Conservation (phyloP, 106 monocot genomes). For the Acorus gramineus region DNA sequence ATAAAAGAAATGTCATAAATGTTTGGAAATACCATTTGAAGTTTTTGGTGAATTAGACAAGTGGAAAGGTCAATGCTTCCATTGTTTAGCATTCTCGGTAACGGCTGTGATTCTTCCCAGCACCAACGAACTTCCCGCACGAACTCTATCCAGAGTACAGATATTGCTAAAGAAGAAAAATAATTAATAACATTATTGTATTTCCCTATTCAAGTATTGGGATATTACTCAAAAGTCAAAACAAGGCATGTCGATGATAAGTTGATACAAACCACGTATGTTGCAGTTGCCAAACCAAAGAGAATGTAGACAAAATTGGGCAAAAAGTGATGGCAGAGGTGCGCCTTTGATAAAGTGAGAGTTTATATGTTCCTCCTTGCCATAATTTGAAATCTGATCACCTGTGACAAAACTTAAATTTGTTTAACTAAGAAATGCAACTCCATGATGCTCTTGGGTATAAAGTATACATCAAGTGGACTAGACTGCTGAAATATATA, state of each 20-base stretch:
- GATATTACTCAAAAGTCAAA: too few relatives aligned
- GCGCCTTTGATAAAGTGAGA: slow-evolving; percentile 75
- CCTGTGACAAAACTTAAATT: slow-evolving; percentile 13
- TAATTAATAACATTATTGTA: too few relatives aligned
- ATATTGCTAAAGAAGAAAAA: slow-evolving; percentile 49
- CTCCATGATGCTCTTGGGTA: too few relatives aligned
- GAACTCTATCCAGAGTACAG: slow-evolving; percentile 92
- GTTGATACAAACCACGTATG: slow-evolving; percentile 50
- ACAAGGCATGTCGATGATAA: too few relatives aligned
- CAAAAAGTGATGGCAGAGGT: slow-evolving; percentile 79
- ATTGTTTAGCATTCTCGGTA: slow-evolving; percentile 58
- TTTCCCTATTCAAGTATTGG: too few relatives aligned
- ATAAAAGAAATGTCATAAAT: neutral
- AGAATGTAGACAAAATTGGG: slow-evolving; percentile 89
- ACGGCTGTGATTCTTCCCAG: slow-evolving; percentile 90
- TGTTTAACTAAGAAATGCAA: too few relatives aligned
- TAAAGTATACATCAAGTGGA: too few relatives aligned
- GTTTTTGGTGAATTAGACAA: slow-evolving; percentile 90
- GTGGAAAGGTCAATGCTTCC: slow-evolving; percentile 68
- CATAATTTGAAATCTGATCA: slow-evolving; percentile 19
- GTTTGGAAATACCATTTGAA: slow-evolving; percentile 67
- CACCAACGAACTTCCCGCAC: slow-evolving; percentile 97
- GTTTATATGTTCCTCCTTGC: slow-evolving; percentile 30
- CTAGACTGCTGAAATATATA: too few relatives aligned
- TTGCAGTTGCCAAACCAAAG: slow-evolving; percentile 96